Base-by-base conservation (phyloP, 2,329 filamentous ascomycete species). In the Neonectria neomacrospora region DNA sequence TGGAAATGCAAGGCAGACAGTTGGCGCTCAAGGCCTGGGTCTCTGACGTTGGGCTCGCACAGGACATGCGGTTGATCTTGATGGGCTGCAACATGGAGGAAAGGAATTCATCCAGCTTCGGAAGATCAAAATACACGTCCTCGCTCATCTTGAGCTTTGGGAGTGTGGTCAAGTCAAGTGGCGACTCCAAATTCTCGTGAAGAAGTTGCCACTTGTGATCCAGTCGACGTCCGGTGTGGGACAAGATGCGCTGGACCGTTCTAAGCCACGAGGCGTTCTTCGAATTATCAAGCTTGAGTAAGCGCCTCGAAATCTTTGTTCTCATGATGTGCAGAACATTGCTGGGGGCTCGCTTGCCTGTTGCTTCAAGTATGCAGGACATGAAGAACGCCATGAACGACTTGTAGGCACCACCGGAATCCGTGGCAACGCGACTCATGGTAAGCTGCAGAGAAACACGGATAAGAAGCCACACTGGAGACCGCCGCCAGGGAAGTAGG, bases 401-500 rank as follows among this genome's bases (percentile, higher is more conserved):
- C 28, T 71, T 71, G 39, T 71, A 71, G 0, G 16, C 2, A 3
- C 22, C 23, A 0, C 39, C 18, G 1, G 50, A 23, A 5, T 32
- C 44, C 4, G 2, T 18, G 2, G 51, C 18, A 45, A 58, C 18
- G 0, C 65, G 59, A 0, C 2, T 53, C 62, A 67, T 62, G 5
- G 64, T 62, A 1, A 79, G 66, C 53, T 88, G 85, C 2, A 87
- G 62, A 0, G 79, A 71, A 0, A 87, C 84, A 1, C 86, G 83
- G 2, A 89, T 56, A 0, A 88, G 74, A 0, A 89, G 75, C 86
- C 86, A 90, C 0, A 83, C 61, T 0, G 86, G 76, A 12, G 85
- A 87, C 47, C 82, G 73, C 8, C 81, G 76, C 86, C 86, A 88
- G 0, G 72, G 67, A 4, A 67, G 47, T 3, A 53, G 50, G 5